These are phyloP conservation scores for Serendipita sp. DNA, from an alignment of 768 basidiomycete species.

Conservation along the genomic window DNA sequence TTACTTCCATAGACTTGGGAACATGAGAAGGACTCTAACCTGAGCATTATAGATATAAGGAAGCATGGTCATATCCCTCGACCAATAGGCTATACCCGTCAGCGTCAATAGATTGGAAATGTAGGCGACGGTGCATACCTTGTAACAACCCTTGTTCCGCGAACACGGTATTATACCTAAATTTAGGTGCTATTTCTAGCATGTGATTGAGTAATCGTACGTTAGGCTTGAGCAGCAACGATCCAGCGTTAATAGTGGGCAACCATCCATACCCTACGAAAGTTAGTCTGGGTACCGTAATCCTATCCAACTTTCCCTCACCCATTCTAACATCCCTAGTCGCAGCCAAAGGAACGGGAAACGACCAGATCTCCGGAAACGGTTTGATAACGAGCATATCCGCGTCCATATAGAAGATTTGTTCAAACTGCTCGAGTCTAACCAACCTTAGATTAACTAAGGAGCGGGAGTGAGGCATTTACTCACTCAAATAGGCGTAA, in stretches of 20 bases:
- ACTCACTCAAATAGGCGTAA: slow-evolving; percentile 9
- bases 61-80: slow-evolving; percentile 3
- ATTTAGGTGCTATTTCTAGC: slow-evolving; percentile 7
- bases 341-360: slow-evolving; percentile 8
- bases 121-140: background rate
- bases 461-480: too few relatives aligned
- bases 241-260: slow-evolving; percentile 7
- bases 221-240: slow-evolving; percentile 9
- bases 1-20: background rate
- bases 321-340: slow-evolving; percentile 9
- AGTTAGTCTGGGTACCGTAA: background rate
- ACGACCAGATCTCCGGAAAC: slow-evolving; percentile 9
- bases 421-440: slow-evolving; percentile 6
- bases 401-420: slow-evolving; percentile 8
- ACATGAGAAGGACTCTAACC: background rate
- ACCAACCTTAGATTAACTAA: background rate
- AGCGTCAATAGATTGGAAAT: background rate
- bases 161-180: slow-evolving; percentile 6
- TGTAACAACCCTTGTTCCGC: slow-evolving; percentile 9
- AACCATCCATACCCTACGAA: slow-evolving; percentile 7
- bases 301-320: background rate
- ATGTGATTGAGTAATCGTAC: slow-evolving; percentile 5
- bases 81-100: slow-evolving; percentile 8
- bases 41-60: slow-evolving; percentile 10
- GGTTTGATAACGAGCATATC: slow-evolving; percentile 9